Evolutionary conservation across 139 green algal genomes (phyloP), one percentile per base, ranked within the genome.

Genomic region (Volvox reticuliferus): DNA sequence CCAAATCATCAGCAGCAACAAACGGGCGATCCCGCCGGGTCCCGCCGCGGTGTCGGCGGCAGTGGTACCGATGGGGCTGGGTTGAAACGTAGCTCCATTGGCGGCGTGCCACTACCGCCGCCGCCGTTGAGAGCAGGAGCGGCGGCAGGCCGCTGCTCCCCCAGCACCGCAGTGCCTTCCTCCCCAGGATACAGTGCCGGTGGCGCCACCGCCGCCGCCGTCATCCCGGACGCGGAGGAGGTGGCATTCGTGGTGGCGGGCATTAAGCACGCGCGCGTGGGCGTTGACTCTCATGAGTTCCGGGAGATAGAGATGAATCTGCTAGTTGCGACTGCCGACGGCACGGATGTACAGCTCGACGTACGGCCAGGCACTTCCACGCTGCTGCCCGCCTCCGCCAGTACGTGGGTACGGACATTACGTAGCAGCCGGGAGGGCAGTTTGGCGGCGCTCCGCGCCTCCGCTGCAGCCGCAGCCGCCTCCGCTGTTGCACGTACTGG

Each of bases 251-350:
- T 95, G 21, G 32, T 75, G 20, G 65, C 78, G 17, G 91, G 91
- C 71, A 95, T 95, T 73, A 95, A 95, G 79, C 91, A 93, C 55
- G 93, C 91, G 9, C 88, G 93, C 9, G 93, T 95, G 28, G 93
- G 93, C 28, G 67, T 95, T 32, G 93, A 95, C 33, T 94, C 91
- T 14, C 79, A 88, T 5, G 93, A 95, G 73, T 95, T 95, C 67
- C 68, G 63, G 0, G 90, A 95, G 71, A 76, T 93, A 12, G 92
- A 94, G 89, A 94, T 94, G 92, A 82, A 81, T 28, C 17, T 93
- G 65, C 81, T 94, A 44, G 79, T 93, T n/a, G 90, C 86, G 0
- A 84, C 79, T 1, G 91, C 89, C 12, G 88, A 87, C 37, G 88
- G 79, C 12, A 80, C 65, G 24, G 86, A 91, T 19, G 75, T 93